phyloP scores from a whole-genome alignment of 2,329 filamentous ascomycete genomes.

The Sporothrix euskadiensis region DNA sequence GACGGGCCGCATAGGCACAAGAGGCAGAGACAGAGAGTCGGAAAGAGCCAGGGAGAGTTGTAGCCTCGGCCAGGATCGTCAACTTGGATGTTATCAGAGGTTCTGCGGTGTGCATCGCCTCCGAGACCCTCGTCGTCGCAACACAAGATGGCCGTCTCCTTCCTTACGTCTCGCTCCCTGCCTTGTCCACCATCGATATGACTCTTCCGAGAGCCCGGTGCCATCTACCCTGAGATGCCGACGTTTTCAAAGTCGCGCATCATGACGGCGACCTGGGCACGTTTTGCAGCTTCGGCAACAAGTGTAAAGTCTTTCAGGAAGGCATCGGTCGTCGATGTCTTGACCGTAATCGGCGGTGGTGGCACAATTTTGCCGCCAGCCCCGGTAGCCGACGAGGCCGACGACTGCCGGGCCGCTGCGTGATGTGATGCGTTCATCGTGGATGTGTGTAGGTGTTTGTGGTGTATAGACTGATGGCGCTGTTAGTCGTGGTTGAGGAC shows the following conservation, averaged over 20 bases:
- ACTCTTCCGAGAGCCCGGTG: neutral
- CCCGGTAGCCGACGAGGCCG: neutral
- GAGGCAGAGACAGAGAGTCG: neutral
- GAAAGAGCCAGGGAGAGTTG: neutral
- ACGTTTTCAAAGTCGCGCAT: slow-evolving; percentile 82
- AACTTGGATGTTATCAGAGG: neutral
- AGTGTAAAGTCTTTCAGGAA: slow-evolving; percentile 82
- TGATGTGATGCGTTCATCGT: slow-evolving; percentile 24
- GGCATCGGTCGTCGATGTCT: slow-evolving; percentile 50
- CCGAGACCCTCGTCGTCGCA: neutral
- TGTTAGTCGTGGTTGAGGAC: neutral
- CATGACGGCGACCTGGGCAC: slow-evolving; percentile 85
- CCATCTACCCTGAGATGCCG: slow-evolving; percentile 48
- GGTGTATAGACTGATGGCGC: neutral
- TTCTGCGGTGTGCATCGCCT: neutral
- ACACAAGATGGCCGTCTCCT: neutral
- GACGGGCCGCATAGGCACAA: too few relatives aligned
- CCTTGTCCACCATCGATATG: neutral
- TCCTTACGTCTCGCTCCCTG: too few relatives aligned
- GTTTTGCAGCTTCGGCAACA: slow-evolving; percentile 87
- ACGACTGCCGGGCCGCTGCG: neutral
- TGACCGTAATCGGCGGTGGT: slow-evolving; percentile 38
- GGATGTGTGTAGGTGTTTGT: neutral
- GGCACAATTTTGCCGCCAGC: slow-evolving; percentile 34
- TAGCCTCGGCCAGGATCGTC: neutral